Evolutionary conservation across 352 stramenopile species (phyloP).

Genomic region (Pythium folliculosum): DNA sequence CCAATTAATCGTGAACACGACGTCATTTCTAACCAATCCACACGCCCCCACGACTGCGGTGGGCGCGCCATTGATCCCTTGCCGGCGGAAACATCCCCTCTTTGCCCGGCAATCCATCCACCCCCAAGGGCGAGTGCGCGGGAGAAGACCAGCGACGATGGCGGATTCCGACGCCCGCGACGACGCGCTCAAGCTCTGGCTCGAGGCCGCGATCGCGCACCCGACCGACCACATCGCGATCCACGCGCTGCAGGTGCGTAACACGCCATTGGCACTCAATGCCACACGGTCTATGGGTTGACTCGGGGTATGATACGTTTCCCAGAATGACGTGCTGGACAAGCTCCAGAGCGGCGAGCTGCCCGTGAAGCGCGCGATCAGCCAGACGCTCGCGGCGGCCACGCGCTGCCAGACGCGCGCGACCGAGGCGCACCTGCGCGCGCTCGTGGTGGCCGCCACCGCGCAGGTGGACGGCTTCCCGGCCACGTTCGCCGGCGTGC

Average conservation of each 20-base stretch:
- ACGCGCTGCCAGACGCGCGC: constrained; percentile 59
- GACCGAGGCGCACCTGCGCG: constrained; percentile 55
- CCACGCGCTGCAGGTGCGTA: constrained; percentile 57
- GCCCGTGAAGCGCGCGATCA: constrained; percentile 65
- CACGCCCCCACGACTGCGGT: constrained; percentile 14
- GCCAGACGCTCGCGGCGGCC: constrained; percentile 53
- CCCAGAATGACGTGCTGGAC: constrained; percentile 67
- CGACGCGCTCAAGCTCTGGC: constrained; percentile 63
- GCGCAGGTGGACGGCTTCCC: constrained; percentile 45
- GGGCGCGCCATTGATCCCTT: constrained; percentile 35
- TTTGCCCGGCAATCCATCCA: not conserved
- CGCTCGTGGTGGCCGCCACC: constrained; percentile 43
- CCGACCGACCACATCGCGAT: constrained; percentile 53
- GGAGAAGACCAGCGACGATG: constrained; percentile 16
- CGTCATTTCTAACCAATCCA: constrained; percentile 16
- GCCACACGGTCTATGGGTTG: constrained; percentile 15
- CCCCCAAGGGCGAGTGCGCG: not conserved
- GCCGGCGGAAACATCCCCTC: constrained; percentile 1
- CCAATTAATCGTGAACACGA: not conserved
- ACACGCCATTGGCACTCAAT: not conserved
- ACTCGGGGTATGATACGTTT: not conserved
- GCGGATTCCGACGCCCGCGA: constrained; percentile 35
- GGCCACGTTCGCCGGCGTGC: constrained; percentile 49
- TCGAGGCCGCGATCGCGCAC: constrained; percentile 54
- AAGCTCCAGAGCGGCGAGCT: constrained; percentile 62